These are phyloP conservation scores for Gymnopilus dilepis DNA, from an alignment of 768 basidiomycete genomes.

Conservation along the genomic window DNA sequence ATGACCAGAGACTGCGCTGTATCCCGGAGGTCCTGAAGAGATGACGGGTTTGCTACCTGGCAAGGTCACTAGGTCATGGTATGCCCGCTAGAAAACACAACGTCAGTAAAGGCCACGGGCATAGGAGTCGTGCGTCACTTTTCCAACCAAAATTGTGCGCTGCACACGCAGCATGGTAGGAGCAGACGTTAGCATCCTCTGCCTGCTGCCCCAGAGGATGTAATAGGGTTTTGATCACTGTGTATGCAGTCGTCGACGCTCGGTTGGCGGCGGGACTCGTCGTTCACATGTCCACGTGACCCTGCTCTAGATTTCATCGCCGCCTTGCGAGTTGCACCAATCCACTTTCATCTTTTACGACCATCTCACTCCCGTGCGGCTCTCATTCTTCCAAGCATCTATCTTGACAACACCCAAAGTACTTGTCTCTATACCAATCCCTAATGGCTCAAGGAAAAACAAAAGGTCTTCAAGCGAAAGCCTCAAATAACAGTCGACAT, in stretches of 20 bases:
- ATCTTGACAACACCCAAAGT: too few relatives aligned
- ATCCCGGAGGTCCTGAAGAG: constrained; percentile 79
- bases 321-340: too few relatives aligned
- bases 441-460: constrained; percentile 85
- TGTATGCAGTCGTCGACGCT: constrained; percentile 31
- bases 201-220: constrained; percentile 26
- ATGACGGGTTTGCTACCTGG: constrained; percentile 70
- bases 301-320: background rate
- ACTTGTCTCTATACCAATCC: constrained; percentile 1
- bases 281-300: constrained; percentile 40
- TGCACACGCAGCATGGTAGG: constrained; percentile 57
- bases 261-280: constrained; percentile 46
- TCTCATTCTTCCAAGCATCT: background rate
- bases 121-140: constrained; percentile 39
- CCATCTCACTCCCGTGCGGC: background rate
- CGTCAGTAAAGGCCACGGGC: too few relatives aligned
- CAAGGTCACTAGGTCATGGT: constrained; percentile 73
- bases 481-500: constrained; percentile 54
- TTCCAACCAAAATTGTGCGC: constrained; percentile 53
- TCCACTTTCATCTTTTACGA: background rate
- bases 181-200: constrained; percentile 50
- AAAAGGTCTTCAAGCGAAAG: constrained; percentile 74
- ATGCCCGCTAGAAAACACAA: constrained; percentile 57
- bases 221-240: constrained; percentile 22
- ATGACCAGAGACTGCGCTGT: constrained; percentile 89